Evolutionary conservation across 2,329 filamentous ascomycete species (phyloP).

Genomic region (Aspergillus flavus): DNA sequence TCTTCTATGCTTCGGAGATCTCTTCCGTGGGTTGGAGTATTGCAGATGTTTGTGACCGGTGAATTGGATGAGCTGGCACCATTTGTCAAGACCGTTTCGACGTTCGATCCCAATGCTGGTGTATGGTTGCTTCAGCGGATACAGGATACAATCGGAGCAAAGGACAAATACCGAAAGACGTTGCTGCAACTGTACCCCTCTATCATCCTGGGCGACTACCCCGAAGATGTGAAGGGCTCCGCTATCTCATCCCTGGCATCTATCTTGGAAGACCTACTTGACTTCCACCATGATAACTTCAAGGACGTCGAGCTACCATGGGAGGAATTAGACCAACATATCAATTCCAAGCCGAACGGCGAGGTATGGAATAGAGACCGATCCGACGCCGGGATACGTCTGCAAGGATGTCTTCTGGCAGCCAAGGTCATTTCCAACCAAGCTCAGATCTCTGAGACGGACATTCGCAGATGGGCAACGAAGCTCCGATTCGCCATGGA

Average conservation of each 20-base stretch:
- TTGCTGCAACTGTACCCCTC: slow-evolving; percentile 35
- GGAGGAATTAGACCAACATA: slow-evolving; percentile 27
- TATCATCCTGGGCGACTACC: slow-evolving; percentile 29
- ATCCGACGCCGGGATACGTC: slow-evolving; percentile 38
- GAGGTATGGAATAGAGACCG: slow-evolving; percentile 40
- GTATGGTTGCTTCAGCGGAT: slow-evolving; percentile 39
- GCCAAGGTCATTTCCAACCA: slow-evolving; percentile 22
- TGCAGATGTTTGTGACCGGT: slow-evolving; percentile 27
- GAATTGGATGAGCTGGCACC: slow-evolving; percentile 21
- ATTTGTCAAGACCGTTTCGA: slow-evolving; percentile 30
- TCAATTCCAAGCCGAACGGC: slow-evolving; percentile 26
- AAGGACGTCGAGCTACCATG: slow-evolving; percentile 31
- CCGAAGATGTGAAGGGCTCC: slow-evolving; percentile 30
- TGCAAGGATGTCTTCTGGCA: slow-evolving; percentile 42
- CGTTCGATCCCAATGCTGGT: slow-evolving; percentile 36
- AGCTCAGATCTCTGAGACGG: slow-evolving; percentile 22
- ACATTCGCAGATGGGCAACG: slow-evolving; percentile 35
- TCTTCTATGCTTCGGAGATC: slow-evolving; percentile 40
- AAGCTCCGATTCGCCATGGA: slow-evolving; percentile 41
- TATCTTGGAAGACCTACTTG: slow-evolving; percentile 32
- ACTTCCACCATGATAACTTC: slow-evolving; percentile 18
- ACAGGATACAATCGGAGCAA: slow-evolving; percentile 26
- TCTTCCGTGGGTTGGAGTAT: slow-evolving; percentile 33
- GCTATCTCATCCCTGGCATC: slow-evolving; percentile 39
- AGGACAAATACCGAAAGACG: slow-evolving; percentile 24